Evolutionary conservation across 192 early-diverging fungal species (phyloP).

Genomic region (Entomortierella parvispora): DNA sequence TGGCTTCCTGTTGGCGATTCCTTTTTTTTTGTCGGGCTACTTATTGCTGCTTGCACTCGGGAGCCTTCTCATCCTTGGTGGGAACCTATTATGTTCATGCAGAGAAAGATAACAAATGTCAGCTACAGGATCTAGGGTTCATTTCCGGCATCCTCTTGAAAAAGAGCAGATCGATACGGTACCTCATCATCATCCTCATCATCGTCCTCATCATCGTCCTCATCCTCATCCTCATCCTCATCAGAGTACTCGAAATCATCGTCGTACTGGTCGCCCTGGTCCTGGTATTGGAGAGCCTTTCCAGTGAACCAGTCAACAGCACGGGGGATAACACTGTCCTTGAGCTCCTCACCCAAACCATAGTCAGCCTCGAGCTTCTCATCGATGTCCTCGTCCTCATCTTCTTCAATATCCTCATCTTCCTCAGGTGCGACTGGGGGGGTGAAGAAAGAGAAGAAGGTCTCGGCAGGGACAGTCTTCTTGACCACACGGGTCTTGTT

Average conservation of each 20-base stretch:
- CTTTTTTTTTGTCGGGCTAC: not conserved
- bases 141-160: not conserved
- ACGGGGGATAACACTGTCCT: slow-evolving; percentile 96
- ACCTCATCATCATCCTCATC: slow-evolving; percentile 66
- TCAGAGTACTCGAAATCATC: slow-evolving; percentile 62
- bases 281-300: slow-evolving; percentile 90
- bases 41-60: slow-evolving; percentile 66
- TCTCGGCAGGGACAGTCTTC: slow-evolving; percentile 94
- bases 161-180: slow-evolving; percentile 26
- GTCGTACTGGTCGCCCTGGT: slow-evolving; percentile 72
- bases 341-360: slow-evolving; percentile 97
- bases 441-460: slow-evolving; percentile 98
- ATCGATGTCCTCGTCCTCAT: slow-evolving; percentile 75
- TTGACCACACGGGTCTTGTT: slow-evolving; percentile 99
- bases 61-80: slow-evolving; percentile 64
- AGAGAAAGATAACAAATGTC: slow-evolving; percentile 9
- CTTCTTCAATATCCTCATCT: slow-evolving; percentile 68
- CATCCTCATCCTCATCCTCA: slow-evolving; percentile 67
- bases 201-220: slow-evolving; percentile 69
- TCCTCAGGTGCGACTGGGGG: slow-evolving; percentile 81
- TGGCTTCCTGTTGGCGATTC: too few species aligned
- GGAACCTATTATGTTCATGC: slow-evolving; percentile 32
- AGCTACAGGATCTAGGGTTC: not conserved
- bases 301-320: slow-evolving; percentile 99
- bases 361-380: slow-evolving; percentile 93